These are phyloP conservation scores for Brasilioporus rufonigricans DNA, from an alignment of 768 basidiomycete species.

Conservation along the genomic window DNA sequence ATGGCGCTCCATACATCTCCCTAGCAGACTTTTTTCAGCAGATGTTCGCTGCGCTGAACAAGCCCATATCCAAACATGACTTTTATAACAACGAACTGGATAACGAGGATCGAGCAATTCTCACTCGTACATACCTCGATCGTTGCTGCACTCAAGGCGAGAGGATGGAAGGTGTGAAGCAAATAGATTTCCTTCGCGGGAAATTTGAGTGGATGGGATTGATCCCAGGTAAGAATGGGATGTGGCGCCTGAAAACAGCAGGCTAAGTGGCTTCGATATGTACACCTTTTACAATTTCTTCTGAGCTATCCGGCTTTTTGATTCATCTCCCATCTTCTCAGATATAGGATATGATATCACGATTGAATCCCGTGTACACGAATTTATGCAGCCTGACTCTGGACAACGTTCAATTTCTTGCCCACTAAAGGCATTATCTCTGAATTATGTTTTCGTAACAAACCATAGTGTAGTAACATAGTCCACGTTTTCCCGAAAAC, in stretches of 20 bases:
- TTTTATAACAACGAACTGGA: constrained; percentile 59
- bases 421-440: not conserved
- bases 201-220: constrained; percentile 54
- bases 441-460: not conserved
- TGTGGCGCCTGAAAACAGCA: constrained; percentile 66
- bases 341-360: not conserved
- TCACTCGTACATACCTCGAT: constrained; percentile 43
- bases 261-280: constrained; percentile 18
- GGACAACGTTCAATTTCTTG: not conserved
- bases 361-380: not conserved
- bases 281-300: not conserved
- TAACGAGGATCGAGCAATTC: constrained; percentile 40
- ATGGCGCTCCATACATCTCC: constrained; percentile 51
- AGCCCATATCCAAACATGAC: constrained; percentile 48
- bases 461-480: not conserved
- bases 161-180: constrained; percentile 45
- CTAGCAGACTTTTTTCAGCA: constrained; percentile 53
- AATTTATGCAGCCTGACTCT: constrained; percentile 2
- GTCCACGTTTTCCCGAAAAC: not conserved
- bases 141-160: constrained; percentile 41
- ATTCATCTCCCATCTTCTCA: not conserved
- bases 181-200: constrained; percentile 60
- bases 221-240: constrained; percentile 49
- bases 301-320: not conserved
- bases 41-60: constrained; percentile 42